Base-by-base conservation (phyloP, 306 rosid species). In the Vigna mungo region DNA sequence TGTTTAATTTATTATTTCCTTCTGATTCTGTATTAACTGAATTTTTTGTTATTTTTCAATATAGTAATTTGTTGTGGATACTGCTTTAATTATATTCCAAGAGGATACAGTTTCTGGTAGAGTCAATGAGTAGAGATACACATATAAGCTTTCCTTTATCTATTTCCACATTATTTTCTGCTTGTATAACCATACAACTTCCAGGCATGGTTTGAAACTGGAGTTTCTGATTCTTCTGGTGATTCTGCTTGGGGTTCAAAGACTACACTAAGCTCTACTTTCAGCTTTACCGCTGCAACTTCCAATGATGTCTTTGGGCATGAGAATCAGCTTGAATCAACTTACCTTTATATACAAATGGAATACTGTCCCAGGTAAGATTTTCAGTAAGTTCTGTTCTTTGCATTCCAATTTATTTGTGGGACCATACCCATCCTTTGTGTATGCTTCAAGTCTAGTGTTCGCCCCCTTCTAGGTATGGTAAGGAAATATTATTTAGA, bases 191-290 rank as follows among this genome's bases (percentile, higher is more conserved):
- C 74, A 71, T 67, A 47, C 77, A 83, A 87, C 71, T 87, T 84
- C 64, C 89, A 94, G 98, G 97, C 98, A 47, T 94, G 98, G 98
- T 90, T 89, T 90, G 98, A 94, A 87, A 89, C 93, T 64, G 96
- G 96, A 68, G 83, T 89, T 72, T 55, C 52, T 77, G 88, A 91
- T 81, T 84, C 91, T 85, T 43, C 80, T 66, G 89, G 87, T 77
- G 96, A 94, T 61, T 36, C 77, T 37, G 62, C 84, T 32, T 83
- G 86, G 89, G 92, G 85, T 81, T 94, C 98, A 85, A 78, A 60
- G 79, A 92, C 92, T 81, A 83, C 96, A 49, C 69, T 82, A 48
- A 90, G 89, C 85, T 86, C 96, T 67, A 81, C 87, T 79, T 90
- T 89, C 68, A 90, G 94, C 82, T 83, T 70, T 65, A 79, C 68